Evolutionary conservation across 495 filamentous ascomycete species (phyloP), one percentile per base, ranked within the genome.

Genomic region (Aspergillus wentii): DNA sequence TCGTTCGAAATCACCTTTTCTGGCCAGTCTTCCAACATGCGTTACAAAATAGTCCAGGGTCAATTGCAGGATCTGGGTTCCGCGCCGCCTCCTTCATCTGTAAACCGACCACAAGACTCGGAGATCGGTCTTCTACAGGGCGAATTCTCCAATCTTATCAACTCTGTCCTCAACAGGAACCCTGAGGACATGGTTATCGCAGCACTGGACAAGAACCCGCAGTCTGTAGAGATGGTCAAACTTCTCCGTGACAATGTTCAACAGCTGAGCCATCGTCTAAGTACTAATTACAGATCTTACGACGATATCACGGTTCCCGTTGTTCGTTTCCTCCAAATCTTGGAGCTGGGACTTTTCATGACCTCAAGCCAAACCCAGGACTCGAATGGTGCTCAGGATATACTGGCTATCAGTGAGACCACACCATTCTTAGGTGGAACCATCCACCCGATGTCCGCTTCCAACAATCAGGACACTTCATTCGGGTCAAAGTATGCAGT

Each of bases 221-320:
- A 51, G 22, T 58, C 57, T 17, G 34, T 58, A 18, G 47, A 57
- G 30, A 60, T 52, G 41, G 49, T 61, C 64, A 78, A 50, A 11
- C 64, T 88, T 8, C 61, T 91, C 15, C 76, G 81, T 45, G 75
- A 73, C 27, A 95, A 95, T 49, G 66, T 95, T 10, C 66, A 63
- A 5, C 78, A 83, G 38, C 71, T 94, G 8, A 75, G 80, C 25
- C 55, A 56, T 15, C 75, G 90, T 26, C 68, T 98, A 17, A 71
- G 66, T 2, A 62, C 72, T 2, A 68, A 78, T 15, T 90, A 85
- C 54, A 72, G 77, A 28, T 78, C 76, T 21, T 97, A 95, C 47
- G 83, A 86, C 38, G 92, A 99, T 57, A 71, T 97, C 33, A 83
- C 83, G 0, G 70, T 72, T 32, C 90, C 90, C 2, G 66, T 88